Base-by-base conservation (phyloP, 352 stramenopile species). In the Aphanomyces stellatus region DNA sequence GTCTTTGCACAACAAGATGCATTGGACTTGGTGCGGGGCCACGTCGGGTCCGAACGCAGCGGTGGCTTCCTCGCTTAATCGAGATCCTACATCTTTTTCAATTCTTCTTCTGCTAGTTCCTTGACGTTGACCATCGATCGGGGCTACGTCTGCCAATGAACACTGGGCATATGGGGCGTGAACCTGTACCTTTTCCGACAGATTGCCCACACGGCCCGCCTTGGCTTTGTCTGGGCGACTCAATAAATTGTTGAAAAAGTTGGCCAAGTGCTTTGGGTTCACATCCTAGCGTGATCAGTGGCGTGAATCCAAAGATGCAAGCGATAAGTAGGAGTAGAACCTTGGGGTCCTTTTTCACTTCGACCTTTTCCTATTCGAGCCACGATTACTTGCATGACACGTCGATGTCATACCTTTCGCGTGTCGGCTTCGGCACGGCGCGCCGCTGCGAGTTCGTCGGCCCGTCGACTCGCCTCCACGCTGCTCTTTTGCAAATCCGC, bases 211-310 rank as follows among this genome's bases (percentile, higher is more conserved):
- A n/a, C 49, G 49, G 10, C 19, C 49, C 30, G 78, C n/a, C 81
- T 88, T 66, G 84, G 88, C 27, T 64, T 93, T 93, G 51, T 93
- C 85, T 4, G 85, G 85, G 27, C 83, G 81, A 70, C 85, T 93
- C 6, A 93, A 73, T 56, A 93, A 56, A 56, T 93, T 92, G 72
- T 93, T 93, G 68, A 93, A 93, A 69, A 93, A 93, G 65, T 91
- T 93, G 31, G 86, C 79, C 66, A 93, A 60, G 63, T 93, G 85
- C 22, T 88, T 93, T 31, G 85, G 90, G 72, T 77, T 92, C 53
- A 93, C 83, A 53, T 92, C 83, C 63, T 69, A 62, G 46, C 24
- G n/a, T 30, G 1, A 19, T 31, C 10, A 3, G 10, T 13, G 17
- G 8, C 31, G 30, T 48, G 28, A 30, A 19, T 11, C 8, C 8